Evolutionary conservation across 257 asterid species (phyloP).

Genomic region (Verbena officinalis): DNA sequence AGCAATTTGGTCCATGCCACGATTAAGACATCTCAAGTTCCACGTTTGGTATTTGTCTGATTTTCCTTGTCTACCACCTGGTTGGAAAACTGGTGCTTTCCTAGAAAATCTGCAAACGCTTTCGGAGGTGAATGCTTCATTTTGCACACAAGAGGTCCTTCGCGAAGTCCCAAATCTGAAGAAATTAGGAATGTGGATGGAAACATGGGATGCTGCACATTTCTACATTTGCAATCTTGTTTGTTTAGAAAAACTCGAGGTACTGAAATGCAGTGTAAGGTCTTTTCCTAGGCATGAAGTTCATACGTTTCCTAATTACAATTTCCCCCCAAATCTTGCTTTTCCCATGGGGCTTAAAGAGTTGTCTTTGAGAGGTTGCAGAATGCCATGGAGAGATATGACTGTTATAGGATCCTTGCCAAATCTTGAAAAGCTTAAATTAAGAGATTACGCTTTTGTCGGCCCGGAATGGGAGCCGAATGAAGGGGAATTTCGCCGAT

Average conservation of each 20-base stretch:
- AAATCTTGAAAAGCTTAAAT: constrained; percentile 31
- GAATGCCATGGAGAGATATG: constrained; percentile 25
- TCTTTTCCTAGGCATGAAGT: background rate
- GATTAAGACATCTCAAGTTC: constrained; percentile 29
- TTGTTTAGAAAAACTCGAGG: constrained; percentile 27
- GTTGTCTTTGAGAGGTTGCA: constrained; percentile 13
- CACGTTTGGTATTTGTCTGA: background rate
- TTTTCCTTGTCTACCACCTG: constrained; percentile 1
- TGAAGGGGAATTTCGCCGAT: constrained; percentile 20
- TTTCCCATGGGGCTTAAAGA: constrained; percentile 22
- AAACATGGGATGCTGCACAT: constrained; percentile 16
- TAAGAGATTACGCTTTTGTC: constrained; percentile 11
- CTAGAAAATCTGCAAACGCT: constrained; percentile 19
- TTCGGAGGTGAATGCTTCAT: constrained; percentile 5
- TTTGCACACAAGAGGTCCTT: constrained; percentile 17
- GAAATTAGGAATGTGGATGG: constrained; percentile 21
- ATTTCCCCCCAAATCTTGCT: background rate
- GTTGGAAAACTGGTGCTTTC: constrained; percentile 2
- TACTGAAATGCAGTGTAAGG: constrained; percentile 18
- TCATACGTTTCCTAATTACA: background rate
- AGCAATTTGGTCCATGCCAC: constrained; percentile 24
- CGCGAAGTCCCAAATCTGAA: constrained; percentile 16
- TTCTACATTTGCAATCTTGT: constrained; percentile 22
- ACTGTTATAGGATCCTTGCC: constrained; percentile 19
- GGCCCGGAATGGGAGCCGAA: constrained; percentile 30